Base-by-base conservation (phyloP, 73 alveolate genomes). In the Uronychia setigera region DNA sequence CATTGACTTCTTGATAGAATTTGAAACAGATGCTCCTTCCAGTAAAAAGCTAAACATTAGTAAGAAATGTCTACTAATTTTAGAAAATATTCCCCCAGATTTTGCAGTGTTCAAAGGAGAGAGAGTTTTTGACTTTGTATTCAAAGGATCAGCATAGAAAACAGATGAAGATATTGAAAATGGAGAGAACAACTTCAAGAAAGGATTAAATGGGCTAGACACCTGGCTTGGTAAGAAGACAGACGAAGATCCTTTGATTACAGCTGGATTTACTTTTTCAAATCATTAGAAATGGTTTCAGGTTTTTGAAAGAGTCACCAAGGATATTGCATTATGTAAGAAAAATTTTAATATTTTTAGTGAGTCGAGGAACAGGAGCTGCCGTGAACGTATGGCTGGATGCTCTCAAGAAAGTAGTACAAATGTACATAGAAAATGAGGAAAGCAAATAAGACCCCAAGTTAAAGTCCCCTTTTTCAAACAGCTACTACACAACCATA, bases 341-440 rank as follows among this genome's bases (percentile, higher is more conserved):
- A 9, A 77, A 77, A n/a, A n/a, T 46, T 11, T 46, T 5, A 19
- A 46, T 46, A 46, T 11, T 19, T 19, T 19, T 19, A 46, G 67
- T 46, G n/a, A 46, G 67, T 19, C 5, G 19, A 46, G 67, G 67
- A 9, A 25, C 35, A 26, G 35, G 82, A 59, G n/a, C 32, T 79
- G 79, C 89, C 82, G 29, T 82, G 14, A 80, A 60, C 29, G 32
- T 79, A 60, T 82, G 89, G 89, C 32, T 76, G 81, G 89, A 60
- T 30, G 89, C 82, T 26, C 34, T 82, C 29, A 60, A 60, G 74
- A 82, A 82, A 32, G 89, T 82, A 57, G 60, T 82, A 59, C 32
- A 59, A 26, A 35, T 82, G 30, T 82, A 82, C 46, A 28, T 35
- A 59, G 26, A n/a, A 32, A 29, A 31, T 1, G 34, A 82, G 14